phyloP scores from a whole-genome alignment of 2,329 filamentous ascomycete species.

The Pseudocercospora crystallina region DNA sequence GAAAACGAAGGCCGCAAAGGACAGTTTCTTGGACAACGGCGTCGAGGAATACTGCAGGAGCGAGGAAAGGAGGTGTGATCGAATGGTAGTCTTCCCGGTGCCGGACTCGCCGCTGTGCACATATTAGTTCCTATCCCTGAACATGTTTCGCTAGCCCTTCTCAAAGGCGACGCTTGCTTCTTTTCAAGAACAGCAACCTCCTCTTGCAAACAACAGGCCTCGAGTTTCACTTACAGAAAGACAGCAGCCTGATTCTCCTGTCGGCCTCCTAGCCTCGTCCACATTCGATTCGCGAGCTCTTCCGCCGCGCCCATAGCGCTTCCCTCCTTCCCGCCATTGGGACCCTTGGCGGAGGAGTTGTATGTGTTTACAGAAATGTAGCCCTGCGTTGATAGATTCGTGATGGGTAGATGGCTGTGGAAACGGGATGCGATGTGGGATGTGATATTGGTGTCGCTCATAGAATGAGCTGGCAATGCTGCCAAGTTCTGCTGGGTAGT shows the following conservation, averaged over 20 bases:
- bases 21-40: constrained; percentile 88
- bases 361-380: constrained; percentile 94
- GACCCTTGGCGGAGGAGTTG: constrained; percentile 80
- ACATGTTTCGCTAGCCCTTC: background rate
- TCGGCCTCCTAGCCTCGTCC: constrained; percentile 77
- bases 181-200: no score
- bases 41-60: constrained; percentile 88
- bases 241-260: constrained; percentile 91
- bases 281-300: constrained; percentile 84
- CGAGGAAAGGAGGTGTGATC: constrained; percentile 81
- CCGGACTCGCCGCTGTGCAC: constrained; percentile 81
- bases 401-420: constrained; percentile 85
- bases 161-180: no score
- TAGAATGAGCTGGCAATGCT: constrained; percentile 78
- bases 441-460: constrained; percentile 68
- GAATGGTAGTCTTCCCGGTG: constrained; percentile 91
- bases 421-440: constrained; percentile 85
- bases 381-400: constrained; percentile 85
- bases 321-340: constrained; percentile 86
- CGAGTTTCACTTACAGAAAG: constrained; percentile 72
- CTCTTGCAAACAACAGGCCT: background rate
- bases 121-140: constrained; percentile 14
- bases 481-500: constrained; percentile 85
- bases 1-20: constrained; percentile 91
- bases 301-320: constrained; percentile 91